Conservation (phyloP, 2,329 filamentous ascomycete genomes). For the Reticulascus tulasneorum region DNA sequence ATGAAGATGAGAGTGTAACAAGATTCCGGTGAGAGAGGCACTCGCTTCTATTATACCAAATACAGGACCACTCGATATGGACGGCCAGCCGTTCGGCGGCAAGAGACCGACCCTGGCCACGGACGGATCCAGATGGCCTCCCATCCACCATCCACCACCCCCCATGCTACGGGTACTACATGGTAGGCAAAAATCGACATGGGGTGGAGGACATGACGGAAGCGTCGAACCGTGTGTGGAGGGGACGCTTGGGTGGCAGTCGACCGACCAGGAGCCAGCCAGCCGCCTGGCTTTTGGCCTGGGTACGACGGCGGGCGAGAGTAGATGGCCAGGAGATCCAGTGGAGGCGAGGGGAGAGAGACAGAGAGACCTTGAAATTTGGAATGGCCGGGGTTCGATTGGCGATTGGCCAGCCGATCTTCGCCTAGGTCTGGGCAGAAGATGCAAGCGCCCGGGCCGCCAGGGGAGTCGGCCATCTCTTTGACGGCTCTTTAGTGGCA, state of each 20-base stretch:
- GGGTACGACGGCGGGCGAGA: constrained; percentile 4
- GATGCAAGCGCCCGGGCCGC: constrained; percentile 15
- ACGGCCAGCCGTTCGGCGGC: too few relatives aligned
- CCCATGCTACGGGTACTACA: too few relatives aligned
- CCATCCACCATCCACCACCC: too few relatives aligned
- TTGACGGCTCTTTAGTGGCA: too few relatives aligned
- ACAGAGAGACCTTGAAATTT: too few relatives aligned
- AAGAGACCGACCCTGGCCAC: too few relatives aligned
- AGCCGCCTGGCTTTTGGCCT: constrained; percentile 12
- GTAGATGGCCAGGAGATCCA: neutral
- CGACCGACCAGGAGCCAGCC: constrained; percentile 5
- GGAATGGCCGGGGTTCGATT: too few relatives aligned
- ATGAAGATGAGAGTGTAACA: neutral
- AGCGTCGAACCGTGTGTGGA: constrained; percentile 6
- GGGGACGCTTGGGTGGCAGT: constrained; percentile 6
- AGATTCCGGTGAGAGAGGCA: neutral
- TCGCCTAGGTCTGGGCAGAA: constrained; percentile 4
- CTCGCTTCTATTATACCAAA: constrained; percentile 11
- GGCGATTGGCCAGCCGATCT: constrained; percentile 11
- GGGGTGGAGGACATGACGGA: neutral
- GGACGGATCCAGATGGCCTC: too few relatives aligned
- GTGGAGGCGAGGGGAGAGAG: too few relatives aligned
- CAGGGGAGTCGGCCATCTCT: neutral
- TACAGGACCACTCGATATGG: too few relatives aligned
- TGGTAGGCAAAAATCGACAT: too few relatives aligned